These are phyloP conservation scores for Cladophialophora bantiana DNA, from an alignment of 2,329 filamentous ascomycete genomes.

Conservation along the genomic window DNA sequence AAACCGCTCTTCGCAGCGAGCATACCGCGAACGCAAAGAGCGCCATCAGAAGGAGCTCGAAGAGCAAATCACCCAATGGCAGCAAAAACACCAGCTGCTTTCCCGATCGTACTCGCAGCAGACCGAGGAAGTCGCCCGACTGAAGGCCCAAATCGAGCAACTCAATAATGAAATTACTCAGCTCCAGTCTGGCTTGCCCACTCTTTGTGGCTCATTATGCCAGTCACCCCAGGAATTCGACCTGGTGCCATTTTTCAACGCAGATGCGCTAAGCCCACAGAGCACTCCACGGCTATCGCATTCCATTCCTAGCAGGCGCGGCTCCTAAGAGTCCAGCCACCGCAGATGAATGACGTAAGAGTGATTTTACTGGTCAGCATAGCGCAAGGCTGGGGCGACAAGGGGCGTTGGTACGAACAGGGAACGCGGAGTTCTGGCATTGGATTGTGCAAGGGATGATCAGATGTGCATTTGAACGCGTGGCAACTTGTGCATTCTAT, in stretches of 20 bases:
- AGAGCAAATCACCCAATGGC: constrained; percentile 49
- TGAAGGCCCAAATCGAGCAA: constrained; percentile 37
- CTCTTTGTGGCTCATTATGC: constrained; percentile 30
- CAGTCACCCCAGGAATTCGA: constrained; percentile 38
- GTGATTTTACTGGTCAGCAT: constrained; percentile 22
- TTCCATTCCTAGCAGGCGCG: constrained; percentile 18
- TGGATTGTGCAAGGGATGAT: neutral
- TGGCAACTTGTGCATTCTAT: constrained; percentile 10
- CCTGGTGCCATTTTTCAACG: constrained; percentile 36
- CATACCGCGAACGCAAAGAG: constrained; percentile 95
- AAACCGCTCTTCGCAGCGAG: constrained; percentile 68
- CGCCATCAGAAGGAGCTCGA: constrained; percentile 92
- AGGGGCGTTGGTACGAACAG: neutral
- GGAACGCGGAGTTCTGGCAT: neutral
- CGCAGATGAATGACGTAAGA: neutral
- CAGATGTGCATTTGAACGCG: constrained; percentile 17
- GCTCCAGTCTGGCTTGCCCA: constrained; percentile 32
- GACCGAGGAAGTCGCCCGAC: constrained; percentile 33
- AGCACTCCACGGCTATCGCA: constrained; percentile 27
- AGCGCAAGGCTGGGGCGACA: constrained; percentile 22
- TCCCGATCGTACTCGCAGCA: constrained; percentile 36
- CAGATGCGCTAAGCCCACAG: constrained; percentile 25
- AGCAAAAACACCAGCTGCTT: constrained; percentile 36
- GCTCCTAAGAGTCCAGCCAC: constrained; percentile 6
- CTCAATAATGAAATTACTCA: constrained; percentile 36